Conservation (phyloP, 371 early-diverging fungal genomes). For the Syncephalastrum sp. region DNA sequence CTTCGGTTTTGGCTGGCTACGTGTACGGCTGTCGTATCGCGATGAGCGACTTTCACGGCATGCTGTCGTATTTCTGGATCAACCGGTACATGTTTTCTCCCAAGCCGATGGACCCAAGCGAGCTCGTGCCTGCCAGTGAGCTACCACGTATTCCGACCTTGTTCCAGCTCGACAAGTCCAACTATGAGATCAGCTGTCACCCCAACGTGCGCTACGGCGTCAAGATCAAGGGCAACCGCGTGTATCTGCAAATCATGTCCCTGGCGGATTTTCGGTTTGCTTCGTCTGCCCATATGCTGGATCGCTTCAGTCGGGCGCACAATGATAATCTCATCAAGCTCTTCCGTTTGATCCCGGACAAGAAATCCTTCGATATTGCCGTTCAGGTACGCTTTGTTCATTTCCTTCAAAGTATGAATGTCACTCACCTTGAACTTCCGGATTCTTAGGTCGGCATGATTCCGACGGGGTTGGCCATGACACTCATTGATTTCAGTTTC, state of each 20-base stretch:
- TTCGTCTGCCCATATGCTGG: no score
- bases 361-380: constrained; percentile 12
- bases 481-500: constrained; percentile 12
- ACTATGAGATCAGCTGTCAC: constrained; percentile 10
- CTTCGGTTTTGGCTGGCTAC: no score
- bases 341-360: constrained; percentile 13
- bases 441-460: constrained; percentile 10
- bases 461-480: constrained; percentile 8
- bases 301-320: constrained; percentile 3
- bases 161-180: constrained; percentile 10
- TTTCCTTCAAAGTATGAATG: no score
- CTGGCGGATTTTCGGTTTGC: constrained; percentile 7
- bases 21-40: no score
- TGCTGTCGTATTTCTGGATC: constrained; percentile 11
- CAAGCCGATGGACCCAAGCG: background rate
- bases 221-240: constrained; percentile 11
- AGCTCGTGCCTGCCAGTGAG: background rate
- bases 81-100: constrained; percentile 1
- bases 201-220: constrained; percentile 11
- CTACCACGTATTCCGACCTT: constrained; percentile 11
- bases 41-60: constrained; percentile 14
- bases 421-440: no score
- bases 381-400: background rate
- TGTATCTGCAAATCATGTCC: constrained; percentile 11
- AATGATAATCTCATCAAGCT: constrained; percentile 8